Evolutionary conservation across 331 rosid genomes (phyloP), one percentile per base, ranked within the genome.

Genomic region (Quercus tomentella): DNA sequence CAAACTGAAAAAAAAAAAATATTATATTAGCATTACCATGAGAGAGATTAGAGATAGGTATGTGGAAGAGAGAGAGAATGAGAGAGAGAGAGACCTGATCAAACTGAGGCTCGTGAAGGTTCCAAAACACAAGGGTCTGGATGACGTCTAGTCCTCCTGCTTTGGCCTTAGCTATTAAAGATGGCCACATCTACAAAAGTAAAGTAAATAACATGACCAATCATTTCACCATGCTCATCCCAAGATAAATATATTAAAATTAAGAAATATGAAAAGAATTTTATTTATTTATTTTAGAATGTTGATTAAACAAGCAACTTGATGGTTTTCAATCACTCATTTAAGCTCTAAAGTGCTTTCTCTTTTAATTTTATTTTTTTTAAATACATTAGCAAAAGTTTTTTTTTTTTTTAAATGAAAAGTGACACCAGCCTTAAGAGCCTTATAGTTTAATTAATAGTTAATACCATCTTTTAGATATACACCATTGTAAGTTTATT

Each of bases 101-200:
- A 81, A 80, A 84, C 65, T 71, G 87, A 79, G 92, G 95, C 70
- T 94, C 98, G 31, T 94, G 97, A 82, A 92, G 89, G 85, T 94
- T 94, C 98, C 98, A 94, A 84, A 94, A 94, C 52, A 92, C 97
- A 33, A 92, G 90, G 33, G 97, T 94, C 83, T 92, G 91, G 80
- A 94, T 91, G 54, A 86, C 97, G 73, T 91, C 92, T 78, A 94
- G 45, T 65, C 97, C 97, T n/a, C 98, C 98, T 81, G 84, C 86
- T 81, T 86, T 92, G 51, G 97, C 98, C 81, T 88, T 91, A 15
- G 91, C 84, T 80, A 94, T 87, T 76, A 94, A 72, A 76, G 88
- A 72, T n/a, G 94, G 84, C 97, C 98, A 92, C 94, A 91, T 92
- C 98, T 94, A 81, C 87, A 76, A 10, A 2, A 35, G 70, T 82